Conservation (phyloP, 2,329 filamentous ascomycete genomes). For the Cladosporium sp. region DNA sequence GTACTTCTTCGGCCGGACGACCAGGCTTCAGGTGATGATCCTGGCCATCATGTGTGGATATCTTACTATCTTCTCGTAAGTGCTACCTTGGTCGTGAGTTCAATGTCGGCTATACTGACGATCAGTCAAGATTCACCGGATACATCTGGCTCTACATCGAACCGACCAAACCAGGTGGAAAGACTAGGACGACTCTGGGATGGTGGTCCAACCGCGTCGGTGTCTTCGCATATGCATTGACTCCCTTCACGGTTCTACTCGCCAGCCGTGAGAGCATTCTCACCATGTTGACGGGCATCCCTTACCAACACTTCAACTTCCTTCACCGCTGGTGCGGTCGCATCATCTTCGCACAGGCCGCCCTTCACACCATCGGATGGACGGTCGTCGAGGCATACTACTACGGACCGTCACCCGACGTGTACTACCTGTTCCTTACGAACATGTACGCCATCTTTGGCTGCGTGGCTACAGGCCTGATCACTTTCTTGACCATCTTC, state of each 20-base stretch:
- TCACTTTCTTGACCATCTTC: constrained; percentile 62
- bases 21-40: constrained; percentile 65
- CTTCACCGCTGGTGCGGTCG: constrained; percentile 75
- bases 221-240: constrained; percentile 70
- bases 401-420: constrained; percentile 69
- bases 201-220: constrained; percentile 70
- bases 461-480: constrained; percentile 64
- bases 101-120: not conserved
- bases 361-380: constrained; percentile 72
- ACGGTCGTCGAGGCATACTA: constrained; percentile 64
- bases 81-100: not conserved
- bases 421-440: constrained; percentile 57
- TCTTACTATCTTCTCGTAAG: constrained; percentile 63
- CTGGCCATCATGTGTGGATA: constrained; percentile 61
- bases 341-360: constrained; percentile 67
- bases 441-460: constrained; percentile 74
- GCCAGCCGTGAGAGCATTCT: constrained; percentile 70
- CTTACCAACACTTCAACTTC: constrained; percentile 77
- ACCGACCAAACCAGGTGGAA: constrained; percentile 36
- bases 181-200: constrained; percentile 65
- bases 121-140: not conserved
- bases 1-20: constrained; percentile 66
- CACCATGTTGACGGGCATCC: constrained; percentile 68
- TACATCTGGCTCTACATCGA: constrained; percentile 5
- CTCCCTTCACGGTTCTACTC: constrained; percentile 67